Conservation (phyloP, 208 protist genomes). For the Histomonas meleagridis region DNA sequence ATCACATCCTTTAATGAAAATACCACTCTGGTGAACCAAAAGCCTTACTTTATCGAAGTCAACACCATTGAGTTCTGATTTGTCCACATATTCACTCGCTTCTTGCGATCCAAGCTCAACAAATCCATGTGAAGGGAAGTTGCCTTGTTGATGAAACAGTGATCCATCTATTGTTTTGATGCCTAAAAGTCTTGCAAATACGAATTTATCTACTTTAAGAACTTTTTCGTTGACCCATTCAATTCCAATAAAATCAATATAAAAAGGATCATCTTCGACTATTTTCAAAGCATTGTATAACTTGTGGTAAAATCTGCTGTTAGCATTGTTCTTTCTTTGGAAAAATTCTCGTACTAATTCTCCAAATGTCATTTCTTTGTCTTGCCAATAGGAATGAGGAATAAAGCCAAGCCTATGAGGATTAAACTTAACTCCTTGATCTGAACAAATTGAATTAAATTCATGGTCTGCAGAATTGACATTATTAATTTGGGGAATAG, state of each 20-base stretch:
- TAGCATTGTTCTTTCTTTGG: conserved; percentile 35
- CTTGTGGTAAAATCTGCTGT: neutral
- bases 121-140: conserved; percentile 34
- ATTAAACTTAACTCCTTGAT: conserved; percentile 21
- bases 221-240: conserved; percentile 12
- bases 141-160: conserved; percentile 32
- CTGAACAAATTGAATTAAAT: neutral
- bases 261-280: neutral
- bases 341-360: neutral
- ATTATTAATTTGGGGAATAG: no score
- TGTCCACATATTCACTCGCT: neutral
- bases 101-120: neutral
- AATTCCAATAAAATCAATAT: neutral
- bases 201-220: conserved; percentile 7
- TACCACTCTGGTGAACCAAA: neutral
- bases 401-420: conserved; percentile 7
- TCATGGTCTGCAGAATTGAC: no score
- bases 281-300: conserved; percentile 33
- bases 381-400: neutral
- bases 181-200: neutral
- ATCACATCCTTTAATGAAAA: neutral
- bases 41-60: neutral
- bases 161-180: conserved; percentile 1
- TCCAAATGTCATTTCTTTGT: neutral
- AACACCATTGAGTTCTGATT: neutral